Percentiles rank a stretch among this genome's conserved stretches.
Conservation (phyloP, 257 asterid genomes). For the Solanum habrochaites region DNA sequence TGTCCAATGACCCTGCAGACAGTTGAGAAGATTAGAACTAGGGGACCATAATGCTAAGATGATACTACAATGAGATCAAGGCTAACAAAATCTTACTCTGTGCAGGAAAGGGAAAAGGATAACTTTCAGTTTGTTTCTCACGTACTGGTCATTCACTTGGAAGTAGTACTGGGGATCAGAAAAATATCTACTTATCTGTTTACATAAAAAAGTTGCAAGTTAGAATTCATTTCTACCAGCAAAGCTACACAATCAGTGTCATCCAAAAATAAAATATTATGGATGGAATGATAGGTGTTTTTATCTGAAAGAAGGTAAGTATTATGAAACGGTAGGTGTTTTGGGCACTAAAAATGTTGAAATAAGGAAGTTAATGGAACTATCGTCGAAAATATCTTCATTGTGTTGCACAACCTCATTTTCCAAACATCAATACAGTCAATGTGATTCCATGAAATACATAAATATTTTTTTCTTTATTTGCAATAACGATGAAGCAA, state of each 20-base stretch:
- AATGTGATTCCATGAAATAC: not conserved
- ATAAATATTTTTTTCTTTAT: not conserved
- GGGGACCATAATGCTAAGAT: not conserved
- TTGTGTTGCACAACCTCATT: not conserved
- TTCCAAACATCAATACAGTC: not conserved
- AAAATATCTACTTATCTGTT: slow-evolving; percentile 17
- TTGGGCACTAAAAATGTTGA: not conserved
- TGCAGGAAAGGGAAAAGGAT: slow-evolving; percentile 19
- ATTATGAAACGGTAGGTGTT: not conserved
- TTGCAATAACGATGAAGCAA: not conserved
- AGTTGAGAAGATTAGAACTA: not conserved
- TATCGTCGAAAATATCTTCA: not conserved
- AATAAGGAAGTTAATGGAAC: not conserved
- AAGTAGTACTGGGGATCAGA: slow-evolving; percentile 22
- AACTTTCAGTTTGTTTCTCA: slow-evolving; percentile 18
- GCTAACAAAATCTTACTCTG: slow-evolving; percentile 5
- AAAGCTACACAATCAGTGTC: not conserved
- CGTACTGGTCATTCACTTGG: slow-evolving; percentile 18
- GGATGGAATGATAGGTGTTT: not conserved
- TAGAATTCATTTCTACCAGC: not conserved
- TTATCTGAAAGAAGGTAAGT: not conserved
- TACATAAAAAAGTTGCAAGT: not conserved
- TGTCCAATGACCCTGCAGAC: slow-evolving; percentile 17
- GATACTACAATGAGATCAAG: not conserved
- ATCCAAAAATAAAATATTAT: not conserved